Base-by-base conservation (phyloP, 371 early-diverging fungal genomes). In the Mortierella polycephala region DNA sequence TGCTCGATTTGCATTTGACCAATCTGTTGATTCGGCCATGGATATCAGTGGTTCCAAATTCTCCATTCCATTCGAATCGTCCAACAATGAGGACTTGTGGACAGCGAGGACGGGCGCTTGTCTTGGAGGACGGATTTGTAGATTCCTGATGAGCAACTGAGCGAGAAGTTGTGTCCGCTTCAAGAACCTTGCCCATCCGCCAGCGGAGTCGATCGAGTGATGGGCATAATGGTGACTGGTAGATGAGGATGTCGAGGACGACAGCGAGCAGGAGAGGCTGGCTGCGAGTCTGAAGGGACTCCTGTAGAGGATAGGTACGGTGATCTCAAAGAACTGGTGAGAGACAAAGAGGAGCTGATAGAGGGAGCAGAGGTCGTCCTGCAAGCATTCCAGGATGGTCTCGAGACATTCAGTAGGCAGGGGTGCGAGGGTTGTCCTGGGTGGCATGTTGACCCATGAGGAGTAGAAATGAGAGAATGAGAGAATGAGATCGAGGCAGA, bases 321-420 rank as follows among this genome's bases (percentile, higher is more conserved):
- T 71, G 20, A 76, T 59, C 14, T 60, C 68, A 50, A 76, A 67
- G 57, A 76, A 63, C 53, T 67, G 71, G 5, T 71, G 71, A 12
- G 67, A 71, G 49, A 67, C 71, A 10, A 63, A 37, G 20, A 76
- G 71, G 7, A 76, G 62, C 9, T 41, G 18, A 58, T 67, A 37
- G 13, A 76, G 59, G 4, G 77, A 67, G 39, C 64, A 9, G 52
- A 64, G 54, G 63, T 76, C 77, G 51, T 71, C 9, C 40, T 64
- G 63, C 11, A 71, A 50, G 46, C 18, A 52, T 16, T 40, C 61
- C n/a, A 76, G 16, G 57, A 76, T 64, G 57, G 67, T 51, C 62
- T 76, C 77, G 55, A 76, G 77, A 47, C 77, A 76, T 55, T 76
- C 77, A 13, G 60, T 51, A 18, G 77, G 77, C 6, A 76, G 47